Evolutionary conservation across 768 basidiomycete genomes (phyloP).

Genomic region (Suillus americanus): DNA sequence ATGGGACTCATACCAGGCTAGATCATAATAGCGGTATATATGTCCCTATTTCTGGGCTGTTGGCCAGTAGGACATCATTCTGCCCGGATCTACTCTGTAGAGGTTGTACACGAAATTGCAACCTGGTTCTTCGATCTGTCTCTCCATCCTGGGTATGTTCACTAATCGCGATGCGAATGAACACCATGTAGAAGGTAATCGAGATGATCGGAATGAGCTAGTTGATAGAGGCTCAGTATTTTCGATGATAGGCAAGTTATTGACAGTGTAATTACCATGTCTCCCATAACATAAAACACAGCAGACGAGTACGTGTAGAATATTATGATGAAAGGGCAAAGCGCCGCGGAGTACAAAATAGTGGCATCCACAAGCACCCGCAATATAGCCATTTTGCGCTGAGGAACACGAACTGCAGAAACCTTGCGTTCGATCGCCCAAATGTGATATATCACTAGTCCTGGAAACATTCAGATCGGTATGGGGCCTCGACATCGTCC

Average conservation of each 20-base stretch:
- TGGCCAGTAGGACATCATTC: not conserved
- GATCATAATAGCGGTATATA: not conserved
- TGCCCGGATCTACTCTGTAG: not conserved
- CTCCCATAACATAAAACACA: constrained; percentile 34
- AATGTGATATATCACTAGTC: constrained; percentile 31
- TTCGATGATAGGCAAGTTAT: not conserved
- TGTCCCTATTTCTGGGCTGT: not conserved
- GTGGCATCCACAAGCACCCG: constrained; percentile 38
- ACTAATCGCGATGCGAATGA: constrained; percentile 34
- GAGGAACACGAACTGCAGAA: not conserved
- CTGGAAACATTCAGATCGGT: constrained; percentile 12
- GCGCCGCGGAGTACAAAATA: constrained; percentile 35
- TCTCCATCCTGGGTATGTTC: not conserved
- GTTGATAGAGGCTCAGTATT: not conserved
- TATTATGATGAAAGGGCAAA: constrained; percentile 29
- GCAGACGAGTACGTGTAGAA: constrained; percentile 29
- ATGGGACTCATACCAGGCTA: not conserved
- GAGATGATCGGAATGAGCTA: constrained; percentile 40
- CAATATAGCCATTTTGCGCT: constrained; percentile 16
- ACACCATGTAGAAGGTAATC: constrained; percentile 44
- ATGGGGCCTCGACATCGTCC: not conserved
- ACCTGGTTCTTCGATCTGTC: not conserved
- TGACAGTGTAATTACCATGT: constrained; percentile 28
- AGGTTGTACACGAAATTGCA: not conserved
- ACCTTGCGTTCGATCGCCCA: constrained; percentile 26